A percentile compares a stretch with the other conserved stretches of the same genome.
phyloP scores from a whole-genome alignment of 495 filamentous ascomycete genomes.

The Aspergillus nidulans region DNA sequence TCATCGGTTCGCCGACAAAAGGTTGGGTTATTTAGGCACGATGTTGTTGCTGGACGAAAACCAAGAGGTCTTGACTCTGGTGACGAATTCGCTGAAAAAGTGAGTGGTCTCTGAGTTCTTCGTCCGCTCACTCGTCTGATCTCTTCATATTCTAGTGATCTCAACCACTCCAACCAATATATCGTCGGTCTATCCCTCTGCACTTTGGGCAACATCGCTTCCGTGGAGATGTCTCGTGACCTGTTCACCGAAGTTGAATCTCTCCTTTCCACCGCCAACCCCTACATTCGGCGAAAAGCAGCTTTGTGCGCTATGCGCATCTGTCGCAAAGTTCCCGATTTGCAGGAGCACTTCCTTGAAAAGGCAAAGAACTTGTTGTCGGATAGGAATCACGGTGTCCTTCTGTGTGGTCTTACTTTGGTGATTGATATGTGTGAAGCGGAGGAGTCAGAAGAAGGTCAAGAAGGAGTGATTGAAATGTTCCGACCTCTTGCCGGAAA shows the following conservation, averaged over 20 bases:
- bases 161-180: constrained; percentile 97
- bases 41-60: constrained; percentile 97
- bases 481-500: constrained; percentile 75
- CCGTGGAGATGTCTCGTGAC: constrained; percentile 97
- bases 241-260: constrained; percentile 91
- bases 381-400: constrained; percentile 90
- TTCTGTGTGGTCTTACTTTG: constrained; percentile 87
- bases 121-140: not conserved
- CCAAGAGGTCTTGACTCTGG: constrained; percentile 92
- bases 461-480: constrained; percentile 79
- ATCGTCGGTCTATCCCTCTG: constrained; percentile 95
- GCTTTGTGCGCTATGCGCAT: constrained; percentile 99
- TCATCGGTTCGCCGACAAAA: constrained; percentile 96
- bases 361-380: constrained; percentile 85
- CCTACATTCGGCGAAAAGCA: constrained; percentile 94
- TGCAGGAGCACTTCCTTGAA: constrained; percentile 95
- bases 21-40: constrained; percentile 90
- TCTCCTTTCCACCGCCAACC: constrained; percentile 85
- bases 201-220: constrained; percentile 94
- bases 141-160: constrained; percentile 58
- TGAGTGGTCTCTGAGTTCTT: constrained; percentile 30
- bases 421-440: constrained; percentile 91
- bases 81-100: constrained; percentile 98
- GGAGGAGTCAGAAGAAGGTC: constrained; percentile 82
- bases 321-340: constrained; percentile 93